Conservation (phyloP, 768 basidiomycete species). For the Boletus reticuloceps region DNA sequence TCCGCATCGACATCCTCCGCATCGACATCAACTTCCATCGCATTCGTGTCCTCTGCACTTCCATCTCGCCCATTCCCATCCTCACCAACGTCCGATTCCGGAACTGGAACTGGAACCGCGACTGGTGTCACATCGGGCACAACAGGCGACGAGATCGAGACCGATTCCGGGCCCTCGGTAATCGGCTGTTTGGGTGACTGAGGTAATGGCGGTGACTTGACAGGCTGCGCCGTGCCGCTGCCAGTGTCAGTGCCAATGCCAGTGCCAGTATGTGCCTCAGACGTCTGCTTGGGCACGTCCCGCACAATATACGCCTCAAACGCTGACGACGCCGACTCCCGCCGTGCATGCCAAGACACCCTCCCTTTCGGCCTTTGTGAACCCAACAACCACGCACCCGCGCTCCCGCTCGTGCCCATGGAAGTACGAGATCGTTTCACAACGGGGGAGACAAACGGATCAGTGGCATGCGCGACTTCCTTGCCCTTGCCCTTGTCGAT, state of each 20-base stretch:
- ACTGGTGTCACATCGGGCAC: neutral
- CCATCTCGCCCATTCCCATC: neutral
- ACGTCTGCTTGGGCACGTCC: neutral
- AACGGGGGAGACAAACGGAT: neutral
- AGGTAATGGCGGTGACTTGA: neutral
- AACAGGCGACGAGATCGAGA: neutral
- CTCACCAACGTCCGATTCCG: neutral
- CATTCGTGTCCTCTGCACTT: neutral
- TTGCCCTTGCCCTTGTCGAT: constrained; percentile 1
- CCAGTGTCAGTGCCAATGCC: too few species aligned
- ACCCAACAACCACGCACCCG: neutral
- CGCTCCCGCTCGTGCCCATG: neutral
- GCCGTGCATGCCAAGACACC: neutral
- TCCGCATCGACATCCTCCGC: neutral
- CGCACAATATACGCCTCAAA: constrained; percentile 22
- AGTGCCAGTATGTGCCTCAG: too few species aligned
- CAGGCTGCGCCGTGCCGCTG: neutral
- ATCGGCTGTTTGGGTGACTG: neutral
- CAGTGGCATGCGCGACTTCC: neutral
- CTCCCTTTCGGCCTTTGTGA: neutral
- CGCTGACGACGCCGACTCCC: constrained; percentile 11
- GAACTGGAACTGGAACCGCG: neutral
- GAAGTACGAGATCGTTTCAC: neutral
- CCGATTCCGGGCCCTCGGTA: neutral
- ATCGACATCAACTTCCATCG: neutral